These are phyloP conservation scores for Neofusicoccum parvum DNA, from an alignment of 2,329 filamentous ascomycete genomes.

Conservation along the genomic window DNA sequence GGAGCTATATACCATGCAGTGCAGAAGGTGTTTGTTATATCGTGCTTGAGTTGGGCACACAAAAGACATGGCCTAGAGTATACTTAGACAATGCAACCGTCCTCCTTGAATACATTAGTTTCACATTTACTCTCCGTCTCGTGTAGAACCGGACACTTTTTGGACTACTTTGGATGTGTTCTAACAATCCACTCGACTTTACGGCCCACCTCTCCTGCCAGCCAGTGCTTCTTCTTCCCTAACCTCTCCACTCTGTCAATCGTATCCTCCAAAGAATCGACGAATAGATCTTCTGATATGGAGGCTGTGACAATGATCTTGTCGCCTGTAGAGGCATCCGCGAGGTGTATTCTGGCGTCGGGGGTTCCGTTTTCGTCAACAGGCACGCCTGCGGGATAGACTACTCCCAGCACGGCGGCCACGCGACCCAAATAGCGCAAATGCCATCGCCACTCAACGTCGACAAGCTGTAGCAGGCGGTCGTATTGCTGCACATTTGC, in stretches of 20 bases:
- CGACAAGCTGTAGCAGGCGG: constrained; percentile 55
- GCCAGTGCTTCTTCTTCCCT: constrained; percentile 45
- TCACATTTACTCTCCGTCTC: too few species aligned
- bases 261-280: constrained; percentile 34
- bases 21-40: background rate
- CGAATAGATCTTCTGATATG: constrained; percentile 30
- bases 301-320: constrained; percentile 32
- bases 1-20: background rate
- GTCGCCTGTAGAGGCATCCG: constrained; percentile 16
- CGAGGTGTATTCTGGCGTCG: constrained; percentile 38
- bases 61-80: too few species aligned
- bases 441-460: constrained; percentile 64
- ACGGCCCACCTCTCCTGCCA: background rate
- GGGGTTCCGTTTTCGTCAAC: background rate
- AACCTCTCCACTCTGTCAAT: constrained; percentile 37
- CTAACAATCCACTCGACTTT: constrained; percentile 7
- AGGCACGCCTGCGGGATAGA: constrained; percentile 62
- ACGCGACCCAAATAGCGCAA: constrained; percentile 64
- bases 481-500: constrained; percentile 58
- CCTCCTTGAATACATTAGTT: too few species aligned
- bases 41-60: too few species aligned
- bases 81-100: too few species aligned
- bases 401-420: constrained; percentile 57
- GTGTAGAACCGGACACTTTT: too few species aligned
- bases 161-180: background rate